Percentiles rank a stretch among this genome's conserved stretches.
Conservation (phyloP, 176 grass and related monocot species). For the Aegilops tauschii region DNA sequence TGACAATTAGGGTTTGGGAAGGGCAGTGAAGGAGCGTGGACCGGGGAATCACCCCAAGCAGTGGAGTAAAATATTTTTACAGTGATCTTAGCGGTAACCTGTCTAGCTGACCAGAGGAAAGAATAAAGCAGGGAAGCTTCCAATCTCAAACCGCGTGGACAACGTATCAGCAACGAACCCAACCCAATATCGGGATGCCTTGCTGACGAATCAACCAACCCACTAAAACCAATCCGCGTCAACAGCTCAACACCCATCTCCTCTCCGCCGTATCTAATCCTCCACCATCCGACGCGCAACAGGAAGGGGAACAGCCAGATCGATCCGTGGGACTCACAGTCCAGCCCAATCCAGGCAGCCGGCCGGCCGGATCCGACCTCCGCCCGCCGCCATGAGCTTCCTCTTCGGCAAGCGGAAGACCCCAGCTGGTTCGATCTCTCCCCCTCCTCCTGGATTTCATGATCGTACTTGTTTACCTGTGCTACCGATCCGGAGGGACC, state of each 20-base stretch:
- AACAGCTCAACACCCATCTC: not conserved
- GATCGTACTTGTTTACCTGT: not conserved
- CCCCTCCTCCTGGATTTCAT: not conserved
- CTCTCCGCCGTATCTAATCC: not conserved
- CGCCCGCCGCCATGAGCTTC: constrained; percentile 66
- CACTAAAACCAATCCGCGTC: not conserved
- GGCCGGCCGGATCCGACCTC: not conserved
- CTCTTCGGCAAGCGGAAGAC: constrained; percentile 87
- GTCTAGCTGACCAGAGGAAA: not conserved
- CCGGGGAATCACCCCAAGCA: no score
- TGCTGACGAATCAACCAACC: not conserved
- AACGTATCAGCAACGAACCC: not conserved
- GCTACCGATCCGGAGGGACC: not conserved
- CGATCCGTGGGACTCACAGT: not conserved
- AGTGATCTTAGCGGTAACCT: no score
- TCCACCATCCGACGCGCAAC: not conserved
- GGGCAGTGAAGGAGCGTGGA: no score
- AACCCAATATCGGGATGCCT: not conserved
- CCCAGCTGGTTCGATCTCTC: constrained; percentile 50
- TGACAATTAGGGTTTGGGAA: no score
- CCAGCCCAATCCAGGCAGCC: not conserved
- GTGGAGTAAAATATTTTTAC: no score
- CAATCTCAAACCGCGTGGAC: not conserved
- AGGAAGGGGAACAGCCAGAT: not conserved
- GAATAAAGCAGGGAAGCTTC: not conserved